phyloP scores from a whole-genome alignment of 2,329 filamentous ascomycete species.

The Botrytis fabae region DNA sequence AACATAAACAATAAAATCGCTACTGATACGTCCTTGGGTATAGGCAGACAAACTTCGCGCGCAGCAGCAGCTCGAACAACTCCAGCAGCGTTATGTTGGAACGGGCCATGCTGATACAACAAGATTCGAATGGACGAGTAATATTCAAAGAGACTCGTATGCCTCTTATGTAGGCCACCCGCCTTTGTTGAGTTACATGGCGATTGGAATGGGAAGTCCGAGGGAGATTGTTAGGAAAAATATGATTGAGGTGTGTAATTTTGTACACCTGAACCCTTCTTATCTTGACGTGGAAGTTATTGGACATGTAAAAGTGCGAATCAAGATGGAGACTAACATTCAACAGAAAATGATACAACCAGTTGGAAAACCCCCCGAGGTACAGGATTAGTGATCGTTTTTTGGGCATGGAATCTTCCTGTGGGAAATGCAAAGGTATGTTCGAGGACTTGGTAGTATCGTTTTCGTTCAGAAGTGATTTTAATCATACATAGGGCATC shows the following conservation, averaged over 20 bases:
- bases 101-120: constrained; percentile 96
- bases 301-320: not conserved
- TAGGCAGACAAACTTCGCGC: constrained; percentile 97
- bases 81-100: constrained; percentile 93
- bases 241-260: constrained; percentile 67
- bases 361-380: constrained; percentile 65
- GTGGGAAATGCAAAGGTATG: not conserved
- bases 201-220: constrained; percentile 83
- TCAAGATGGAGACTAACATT: constrained; percentile 22
- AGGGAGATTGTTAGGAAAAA: constrained; percentile 75
- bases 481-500: not conserved
- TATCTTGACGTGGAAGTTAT: not conserved
- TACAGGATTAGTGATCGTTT: constrained; percentile 44
- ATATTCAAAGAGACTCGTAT: constrained; percentile 92
- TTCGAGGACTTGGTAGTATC: not conserved
- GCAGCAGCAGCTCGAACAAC: constrained; percentile 94
- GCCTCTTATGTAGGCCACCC: constrained; percentile 88
- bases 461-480: not conserved
- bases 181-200: constrained; percentile 83
- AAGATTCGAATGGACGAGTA: constrained; percentile 95
- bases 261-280: not conserved
- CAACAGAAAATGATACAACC: constrained; percentile 67
- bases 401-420: not conserved
- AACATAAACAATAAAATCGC: not conserved
- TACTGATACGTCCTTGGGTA: not conserved